Conservation (phyloP, 2,329 filamentous ascomycete species). For the Acrodontium crateriforme region DNA sequence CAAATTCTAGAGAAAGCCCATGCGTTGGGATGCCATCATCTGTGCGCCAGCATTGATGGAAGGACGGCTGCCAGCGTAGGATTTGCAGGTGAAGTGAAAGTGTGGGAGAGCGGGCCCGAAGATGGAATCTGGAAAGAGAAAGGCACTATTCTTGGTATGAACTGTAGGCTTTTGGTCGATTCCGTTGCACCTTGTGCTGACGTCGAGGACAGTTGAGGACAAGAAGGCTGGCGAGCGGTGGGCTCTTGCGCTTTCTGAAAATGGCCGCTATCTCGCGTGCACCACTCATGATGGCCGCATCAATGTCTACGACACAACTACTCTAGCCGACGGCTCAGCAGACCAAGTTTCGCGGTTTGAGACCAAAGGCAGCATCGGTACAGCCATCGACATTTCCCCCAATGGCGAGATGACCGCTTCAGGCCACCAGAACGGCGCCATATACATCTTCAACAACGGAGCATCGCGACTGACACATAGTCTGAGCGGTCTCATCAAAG, state of each 20-base stretch:
- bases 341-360: slow-evolving; percentile 69
- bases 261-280: slow-evolving; percentile 73
- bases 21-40: slow-evolving; percentile 80
- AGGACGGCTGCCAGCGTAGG: slow-evolving; percentile 67
- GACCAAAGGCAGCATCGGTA: slow-evolving; percentile 83
- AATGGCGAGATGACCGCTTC: slow-evolving; percentile 81
- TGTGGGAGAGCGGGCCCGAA: slow-evolving; percentile 52
- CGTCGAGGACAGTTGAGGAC: slow-evolving; percentile 22
- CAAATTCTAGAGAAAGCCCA: slow-evolving; percentile 74
- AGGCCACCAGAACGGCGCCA: slow-evolving; percentile 79
- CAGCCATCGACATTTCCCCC: slow-evolving; percentile 65
- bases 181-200: not conserved
- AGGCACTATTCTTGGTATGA: slow-evolving; percentile 19
- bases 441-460: slow-evolving; percentile 93
- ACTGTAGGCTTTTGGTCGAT: slow-evolving; percentile 1
- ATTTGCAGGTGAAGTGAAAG: slow-evolving; percentile 75
- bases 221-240: slow-evolving; percentile 62
- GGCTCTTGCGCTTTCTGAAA: slow-evolving; percentile 73
- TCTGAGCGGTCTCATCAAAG: slow-evolving; percentile 75
- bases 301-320: slow-evolving; percentile 64
- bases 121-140: slow-evolving; percentile 39
- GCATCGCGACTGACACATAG: slow-evolving; percentile 75
- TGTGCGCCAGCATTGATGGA: slow-evolving; percentile 57
- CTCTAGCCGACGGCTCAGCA: slow-evolving; percentile 23
- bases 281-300: slow-evolving; percentile 80